Evolutionary conservation across 768 basidiomycete species (phyloP).

Genomic region (Serendipita vermifera): DNA sequence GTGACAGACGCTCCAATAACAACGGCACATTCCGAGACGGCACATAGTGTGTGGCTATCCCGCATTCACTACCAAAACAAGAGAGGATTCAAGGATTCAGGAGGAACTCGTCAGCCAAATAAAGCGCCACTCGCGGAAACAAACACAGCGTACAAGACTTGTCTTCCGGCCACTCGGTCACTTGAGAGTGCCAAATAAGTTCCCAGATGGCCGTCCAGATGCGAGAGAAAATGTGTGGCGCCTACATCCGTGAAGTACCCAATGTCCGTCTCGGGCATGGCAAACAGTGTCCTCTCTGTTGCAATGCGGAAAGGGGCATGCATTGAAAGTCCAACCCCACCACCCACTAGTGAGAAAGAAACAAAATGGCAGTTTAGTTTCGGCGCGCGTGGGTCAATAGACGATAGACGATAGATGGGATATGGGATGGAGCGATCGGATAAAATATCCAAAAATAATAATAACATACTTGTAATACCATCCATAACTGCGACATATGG

Average conservation of each 20-base stretch:
- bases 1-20: constrained; percentile 51
- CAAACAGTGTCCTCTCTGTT: constrained; percentile 80
- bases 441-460: not conserved
- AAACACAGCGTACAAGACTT: constrained; percentile 57
- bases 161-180: constrained; percentile 56
- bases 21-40: constrained; percentile 60
- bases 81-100: no score
- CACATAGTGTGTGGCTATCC: constrained; percentile 89
- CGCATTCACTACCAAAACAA: constrained; percentile 51
- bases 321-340: constrained; percentile 78
- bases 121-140: no score
- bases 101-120: no score
- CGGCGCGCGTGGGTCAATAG: not conserved
- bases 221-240: constrained; percentile 75
- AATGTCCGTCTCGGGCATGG: constrained; percentile 96
- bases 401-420: not conserved
- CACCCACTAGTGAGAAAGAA: constrained; percentile 56
- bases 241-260: constrained; percentile 91
- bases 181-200: constrained; percentile 89
- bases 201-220: constrained; percentile 82
- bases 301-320: constrained; percentile 84
- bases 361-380: not conserved
- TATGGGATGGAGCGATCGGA: not conserved
- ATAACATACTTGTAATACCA: constrained; percentile 71
- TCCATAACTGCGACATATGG: constrained; percentile 89